Evolutionary conservation across 2,329 filamentous ascomycete species (phyloP), one percentile per base, ranked within the genome.

Genomic region (Lecanicillium sp.): DNA sequence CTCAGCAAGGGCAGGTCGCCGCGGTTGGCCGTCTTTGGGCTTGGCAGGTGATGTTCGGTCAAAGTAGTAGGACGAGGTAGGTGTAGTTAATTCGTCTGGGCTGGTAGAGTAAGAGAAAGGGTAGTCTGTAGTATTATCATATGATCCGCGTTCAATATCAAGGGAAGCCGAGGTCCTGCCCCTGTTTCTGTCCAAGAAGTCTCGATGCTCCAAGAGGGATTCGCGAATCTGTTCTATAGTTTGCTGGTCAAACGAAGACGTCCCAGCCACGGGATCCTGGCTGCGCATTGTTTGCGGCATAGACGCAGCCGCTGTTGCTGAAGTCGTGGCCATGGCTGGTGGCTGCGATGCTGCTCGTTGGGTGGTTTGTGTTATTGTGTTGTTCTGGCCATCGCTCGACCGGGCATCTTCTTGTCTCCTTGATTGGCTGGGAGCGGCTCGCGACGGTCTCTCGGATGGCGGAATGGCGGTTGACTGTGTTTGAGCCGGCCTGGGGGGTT

Each of bases 181-280:
- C 13, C 52, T 50, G 7, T 49, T 40, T n/a, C 48, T 49, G 29
- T 58, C 56, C 31, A 56, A 46, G 33, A 56, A 51, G 31, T 59
- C 52, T 32, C 54, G 53, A 15, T 57, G 54, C 35, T 63, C 60
- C 22, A 59, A 41, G 34, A 66, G 47, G 44, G 63, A 51, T 33
- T 62, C 56, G 39, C 59, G 58, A 36, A 64, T 54, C 22, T 59
- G 50, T 14, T 53, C 43, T 28, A 63, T 46, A 20, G 50, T 50
- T 4, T 56, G 49, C 4, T 55, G 51, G 17, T 51, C 52, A 35
- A 57, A 63, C 9, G 55, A 55, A 5, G 56, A 53, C 18, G 61
- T 51, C 6, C 54, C 50, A 41, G 51, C 53, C 31, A 51, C 45
- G n/a, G 51, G 45, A 38, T 61, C 53, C 37, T 52, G 54, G 27